phyloP scores from a whole-genome alignment of 176 grass and related monocot genomes.

The Guadua angustifolia region DNA sequence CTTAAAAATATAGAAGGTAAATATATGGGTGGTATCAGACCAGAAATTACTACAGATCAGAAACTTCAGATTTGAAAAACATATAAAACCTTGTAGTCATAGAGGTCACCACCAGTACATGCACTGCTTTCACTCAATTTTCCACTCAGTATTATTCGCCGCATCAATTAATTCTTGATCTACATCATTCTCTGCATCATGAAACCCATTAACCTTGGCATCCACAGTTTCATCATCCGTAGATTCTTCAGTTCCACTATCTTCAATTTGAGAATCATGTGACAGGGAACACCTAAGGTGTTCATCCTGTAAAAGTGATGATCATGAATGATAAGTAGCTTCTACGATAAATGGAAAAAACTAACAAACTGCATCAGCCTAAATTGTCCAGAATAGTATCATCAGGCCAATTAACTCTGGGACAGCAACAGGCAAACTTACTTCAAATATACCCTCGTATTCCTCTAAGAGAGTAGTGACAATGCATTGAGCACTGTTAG shows the following conservation, averaged over 20 bases:
- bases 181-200: conserved; percentile 88
- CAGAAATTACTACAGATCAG: conserved; percentile 16
- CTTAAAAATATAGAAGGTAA: conserved; percentile 15
- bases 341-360: conserved; percentile 10
- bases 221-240: conserved; percentile 69
- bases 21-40: conserved; percentile 4
- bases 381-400: conserved; percentile 26
- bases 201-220: conserved; percentile 87
- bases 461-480: conserved; percentile 85
- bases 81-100: conserved; percentile 82
- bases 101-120: conserved; percentile 66
- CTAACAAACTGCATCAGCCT: conserved; percentile 1
- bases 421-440: conserved; percentile 58
- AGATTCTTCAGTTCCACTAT: conserved; percentile 84
- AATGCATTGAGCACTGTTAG: conserved; percentile 96
- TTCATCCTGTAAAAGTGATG: conserved; percentile 69
- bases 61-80: conserved; percentile 30
- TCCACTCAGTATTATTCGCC: conserved; percentile 72
- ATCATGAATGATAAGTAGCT: conserved; percentile 26
- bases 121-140: conserved; percentile 94
- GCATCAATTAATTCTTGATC: conserved; percentile 78
- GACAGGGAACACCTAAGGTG: conserved; percentile 80
- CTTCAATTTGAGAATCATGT: conserved; percentile 83
- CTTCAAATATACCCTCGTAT: conserved; percentile 87
- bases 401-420: background rate